Base-by-base conservation (phyloP, 805 yeast species). In the Saccharomycopsis sp. region DNA sequence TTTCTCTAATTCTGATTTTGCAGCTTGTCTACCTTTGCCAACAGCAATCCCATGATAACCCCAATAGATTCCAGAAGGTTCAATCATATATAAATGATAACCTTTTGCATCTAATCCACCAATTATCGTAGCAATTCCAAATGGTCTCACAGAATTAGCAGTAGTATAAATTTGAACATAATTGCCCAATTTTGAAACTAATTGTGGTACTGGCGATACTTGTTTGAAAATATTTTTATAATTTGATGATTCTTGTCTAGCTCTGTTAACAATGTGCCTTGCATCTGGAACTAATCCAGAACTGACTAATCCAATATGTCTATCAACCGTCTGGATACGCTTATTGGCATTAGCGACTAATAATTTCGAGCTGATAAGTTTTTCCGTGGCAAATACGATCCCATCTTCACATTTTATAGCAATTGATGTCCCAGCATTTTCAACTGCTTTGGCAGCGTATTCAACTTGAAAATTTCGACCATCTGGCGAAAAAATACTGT, bases 11-110 rank as follows among this genome's bases (percentile, higher is more conserved):
- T 93, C 98, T 23, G 90, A 84, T 66, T 90, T 90, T 40, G 98
- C 98, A n/a, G 86, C 77, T 65, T 93, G 99, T 64, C 97, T 79
- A 39, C 99, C 99, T 63, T 90, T 93, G 52, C 99, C 99, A 3
- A 97, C 79, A 14, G 99, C 98, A 32, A 96, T 95, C 50, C 96
- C 98, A 44, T 76, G 73, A 66, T 93, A 93, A 41, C 99, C 99
- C 97, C 98, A 94, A 59, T 81, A 87, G 1, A 87, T 71, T 51
- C 99, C 99, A 62, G 94, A 85, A 56, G 99, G 98, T 63, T 93
- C 99, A 48, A 93, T 72, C 97, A 90, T 93, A 67, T 83, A 90
- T 56, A 93, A 74, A 62, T 90, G 97, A 17, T 94, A 77, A 9
- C 97, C 97, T 50, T 84, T 77, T 35, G 77, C 81, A 61, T 90